Conservation (phyloP, 2,329 filamentous ascomycete genomes). For the Didymella pomorum region DNA sequence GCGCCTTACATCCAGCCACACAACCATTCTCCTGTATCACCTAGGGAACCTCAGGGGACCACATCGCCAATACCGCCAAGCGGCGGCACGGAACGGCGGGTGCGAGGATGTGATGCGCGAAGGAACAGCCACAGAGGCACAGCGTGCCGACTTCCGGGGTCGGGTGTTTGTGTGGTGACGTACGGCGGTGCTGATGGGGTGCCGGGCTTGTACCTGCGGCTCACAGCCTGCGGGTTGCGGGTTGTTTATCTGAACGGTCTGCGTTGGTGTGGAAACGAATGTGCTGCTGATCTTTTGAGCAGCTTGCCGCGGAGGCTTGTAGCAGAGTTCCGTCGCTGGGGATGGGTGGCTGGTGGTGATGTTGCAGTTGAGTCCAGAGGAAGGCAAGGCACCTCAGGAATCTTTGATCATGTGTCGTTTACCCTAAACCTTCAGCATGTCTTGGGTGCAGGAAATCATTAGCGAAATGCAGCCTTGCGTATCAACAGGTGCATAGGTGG, state of each 20-base stretch:
- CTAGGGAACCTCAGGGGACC: neutral
- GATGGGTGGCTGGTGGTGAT: neutral
- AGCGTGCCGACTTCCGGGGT: neutral
- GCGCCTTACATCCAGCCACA: slow-evolving; percentile 2
- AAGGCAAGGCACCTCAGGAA: neutral
- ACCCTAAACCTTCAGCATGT: neutral
- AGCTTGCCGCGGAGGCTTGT: neutral
- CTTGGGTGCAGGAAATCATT: neutral
- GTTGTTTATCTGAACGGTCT: neutral
- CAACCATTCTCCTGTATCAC: neutral
- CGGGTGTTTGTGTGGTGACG: neutral
- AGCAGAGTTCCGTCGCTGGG: neutral
- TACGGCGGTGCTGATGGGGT: neutral
- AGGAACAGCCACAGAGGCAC: neutral
- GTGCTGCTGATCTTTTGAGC: neutral
- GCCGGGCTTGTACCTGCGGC: neutral
- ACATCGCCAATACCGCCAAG: slow-evolving; percentile 6
- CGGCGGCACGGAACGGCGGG: neutral
- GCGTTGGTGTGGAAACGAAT: neutral
- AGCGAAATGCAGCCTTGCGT: neutral
- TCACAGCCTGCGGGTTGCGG: too few species aligned
- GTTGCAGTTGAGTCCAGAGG: neutral
- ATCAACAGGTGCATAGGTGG: neutral
- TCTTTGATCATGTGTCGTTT: neutral
- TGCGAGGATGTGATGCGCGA: neutral